These are phyloP conservation scores for Pythium periplocum DNA, from an alignment of 352 stramenopile species.

Conservation along the genomic window DNA sequence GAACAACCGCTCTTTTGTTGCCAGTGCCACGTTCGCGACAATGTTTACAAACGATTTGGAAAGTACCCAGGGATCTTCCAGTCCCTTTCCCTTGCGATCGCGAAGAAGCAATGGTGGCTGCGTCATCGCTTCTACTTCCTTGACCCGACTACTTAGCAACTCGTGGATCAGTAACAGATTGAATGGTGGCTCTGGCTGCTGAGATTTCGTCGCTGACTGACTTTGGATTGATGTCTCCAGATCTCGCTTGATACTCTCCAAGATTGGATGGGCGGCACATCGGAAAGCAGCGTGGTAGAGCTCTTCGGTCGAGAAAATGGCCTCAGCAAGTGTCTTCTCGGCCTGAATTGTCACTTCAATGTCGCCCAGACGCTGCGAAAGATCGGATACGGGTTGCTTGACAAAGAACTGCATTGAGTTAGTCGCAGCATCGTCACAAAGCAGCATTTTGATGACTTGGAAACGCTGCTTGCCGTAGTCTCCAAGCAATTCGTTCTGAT, in stretches of 20 bases:
- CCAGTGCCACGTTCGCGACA: slow-evolving; percentile 30
- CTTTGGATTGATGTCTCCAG: slow-evolving; percentile 25
- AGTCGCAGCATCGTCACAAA: slow-evolving; percentile 21
- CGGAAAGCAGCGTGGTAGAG: slow-evolving; percentile 59
- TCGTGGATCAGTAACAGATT: slow-evolving; percentile 62
- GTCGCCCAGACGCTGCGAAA: slow-evolving; percentile 35
- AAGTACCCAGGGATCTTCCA: slow-evolving; percentile 66
- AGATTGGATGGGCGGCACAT: slow-evolving; percentile 35
- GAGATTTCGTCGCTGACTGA: background rate
- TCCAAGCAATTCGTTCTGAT: slow-evolving; percentile 41
- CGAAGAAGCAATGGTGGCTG: slow-evolving; percentile 59
- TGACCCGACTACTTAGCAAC: slow-evolving; percentile 24
- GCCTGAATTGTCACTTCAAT: slow-evolving; percentile 50
- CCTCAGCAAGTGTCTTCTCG: slow-evolving; percentile 44
- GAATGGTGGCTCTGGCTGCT: slow-evolving; percentile 24
- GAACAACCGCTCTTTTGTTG: slow-evolving; percentile 57
- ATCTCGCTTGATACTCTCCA: slow-evolving; percentile 52
- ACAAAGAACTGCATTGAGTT: slow-evolving; percentile 36
- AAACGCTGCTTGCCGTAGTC: slow-evolving; percentile 74
- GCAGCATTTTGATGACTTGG: slow-evolving; percentile 48
- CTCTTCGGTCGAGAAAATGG: slow-evolving; percentile 60
- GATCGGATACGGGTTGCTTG: slow-evolving; percentile 21
- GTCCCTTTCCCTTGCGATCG: slow-evolving; percentile 46
- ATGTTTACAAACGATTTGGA: slow-evolving; percentile 39
- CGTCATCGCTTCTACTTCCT: slow-evolving; percentile 31